A percentile compares a stretch with the other conserved stretches of the same genome.
phyloP scores from a whole-genome alignment of 129 eudicot species.

The Apium graveolens region DNA sequence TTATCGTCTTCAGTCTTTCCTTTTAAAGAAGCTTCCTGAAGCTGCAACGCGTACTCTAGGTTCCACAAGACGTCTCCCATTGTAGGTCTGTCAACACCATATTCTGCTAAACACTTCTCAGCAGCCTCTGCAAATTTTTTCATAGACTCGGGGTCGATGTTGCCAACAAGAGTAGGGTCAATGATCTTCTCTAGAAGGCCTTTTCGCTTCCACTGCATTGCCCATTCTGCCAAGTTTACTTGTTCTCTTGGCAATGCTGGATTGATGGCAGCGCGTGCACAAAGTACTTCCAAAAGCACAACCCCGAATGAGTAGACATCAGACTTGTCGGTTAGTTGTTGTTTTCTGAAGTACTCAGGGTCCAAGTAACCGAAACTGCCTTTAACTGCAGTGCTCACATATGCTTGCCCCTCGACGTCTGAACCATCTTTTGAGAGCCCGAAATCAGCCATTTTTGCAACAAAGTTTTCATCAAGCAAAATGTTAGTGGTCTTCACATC shows the following conservation, averaged over 20 bases:
- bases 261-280: slow-evolving; percentile 75
- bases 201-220: slow-evolving; percentile 83
- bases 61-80: slow-evolving; percentile 99
- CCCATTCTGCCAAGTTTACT: slow-evolving; percentile 96
- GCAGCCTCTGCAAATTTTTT: slow-evolving; percentile 80
- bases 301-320: slow-evolving; percentile 92
- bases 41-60: slow-evolving; percentile 75
- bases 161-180: slow-evolving; percentile 48
- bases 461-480: slow-evolving; percentile 63
- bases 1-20: slow-evolving; percentile 49
- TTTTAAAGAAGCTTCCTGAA: slow-evolving; percentile 57
- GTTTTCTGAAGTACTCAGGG: slow-evolving; percentile 86
- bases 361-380: slow-evolving; percentile 95
- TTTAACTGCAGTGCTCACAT: slow-evolving; percentile 91
- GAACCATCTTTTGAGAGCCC: slow-evolving; percentile 85
- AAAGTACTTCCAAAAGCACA: slow-evolving; percentile 66
- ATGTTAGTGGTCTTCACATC: slow-evolving; percentile 93
- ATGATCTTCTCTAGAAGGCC: slow-evolving; percentile 68
- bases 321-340: slow-evolving; percentile 81
- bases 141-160: slow-evolving; percentile 68
- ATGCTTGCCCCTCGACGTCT: slow-evolving; percentile 43
- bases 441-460: slow-evolving; percentile 90
- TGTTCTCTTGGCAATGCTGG: slow-evolving; percentile 79
- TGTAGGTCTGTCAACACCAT: slow-evolving; percentile 84
- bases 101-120: slow-evolving; percentile 78